Base-by-base conservation (phyloP, 2,329 filamentous ascomycete species). In the Aspergillus carbonarius region DNA sequence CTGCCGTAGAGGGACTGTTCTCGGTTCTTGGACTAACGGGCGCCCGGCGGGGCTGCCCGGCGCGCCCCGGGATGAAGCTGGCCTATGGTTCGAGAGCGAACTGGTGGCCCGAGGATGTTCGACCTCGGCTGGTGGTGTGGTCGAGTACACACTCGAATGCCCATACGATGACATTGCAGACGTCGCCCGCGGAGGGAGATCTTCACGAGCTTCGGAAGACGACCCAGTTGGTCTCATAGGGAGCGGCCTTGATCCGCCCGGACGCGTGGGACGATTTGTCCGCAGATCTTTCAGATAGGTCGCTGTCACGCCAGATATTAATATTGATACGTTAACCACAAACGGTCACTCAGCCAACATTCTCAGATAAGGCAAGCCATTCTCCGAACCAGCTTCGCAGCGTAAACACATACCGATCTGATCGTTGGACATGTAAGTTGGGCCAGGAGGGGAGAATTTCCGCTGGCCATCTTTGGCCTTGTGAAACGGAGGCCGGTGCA, bases 261-360 rank as follows among this genome's bases (percentile, higher is more conserved):
- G 85, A 61, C 85, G 81, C 6, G 80, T 73, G 54, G 81, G 81
- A 56, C 82, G 81, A 68, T 83, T 85, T 57, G 77, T 79, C 64
- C 85, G 83, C 25, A 88, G 80, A 60, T 86, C 83, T 62, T 82
- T 80, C 48, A 88, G 77, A 70, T 87, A 88, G 58, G 74, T 80
- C 59, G 82, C 85, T 88, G 71, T 50, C n/a, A 46, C 35, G 25
- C 23, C 46, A 56, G 27, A 55, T 39, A 50, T 61, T 54, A 65
- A 60, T 42, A 52, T 49, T 46, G 35, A 44, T 46, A 49, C 32
- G 23, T 50, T n/a, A 55, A 57, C 40, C 37, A 40, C 27, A 50
- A 47, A 67, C 64, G 58, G 68, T 54, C 54, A 63, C 54, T 48
- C 52, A 35, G 59, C 61, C 57, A 59, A 63, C 54, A 58, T 54